Evolutionary conservation across 225 moss, liverwort and hornwort species (phyloP).

Genomic region (Polytrichum commune): DNA sequence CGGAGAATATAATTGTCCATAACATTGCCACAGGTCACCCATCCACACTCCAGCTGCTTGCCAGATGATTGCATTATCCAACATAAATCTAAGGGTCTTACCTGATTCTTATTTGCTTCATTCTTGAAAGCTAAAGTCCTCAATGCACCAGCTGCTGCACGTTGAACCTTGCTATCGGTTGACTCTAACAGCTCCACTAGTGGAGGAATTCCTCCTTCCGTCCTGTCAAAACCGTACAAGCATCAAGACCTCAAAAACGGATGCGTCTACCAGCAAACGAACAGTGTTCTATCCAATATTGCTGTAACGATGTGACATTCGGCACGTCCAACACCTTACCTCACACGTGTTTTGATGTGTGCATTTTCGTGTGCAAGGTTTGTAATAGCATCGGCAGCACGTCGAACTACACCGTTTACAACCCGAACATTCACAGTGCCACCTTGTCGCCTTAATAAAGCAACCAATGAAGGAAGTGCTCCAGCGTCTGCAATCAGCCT

Average conservation of each 20-base stretch:
- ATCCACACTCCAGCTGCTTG: no score
- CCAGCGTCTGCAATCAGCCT: constrained; percentile 96
- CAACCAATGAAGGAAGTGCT: constrained; percentile 80
- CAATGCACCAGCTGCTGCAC: constrained; percentile 95
- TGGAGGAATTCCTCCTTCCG: constrained; percentile 96
- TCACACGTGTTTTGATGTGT: constrained; percentile 89
- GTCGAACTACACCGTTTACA: constrained; percentile 91
- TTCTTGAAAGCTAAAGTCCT: constrained; percentile 98
- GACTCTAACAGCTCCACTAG: constrained; percentile 92
- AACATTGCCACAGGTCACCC: no score
- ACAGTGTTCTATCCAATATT: background rate
- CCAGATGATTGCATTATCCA: background rate
- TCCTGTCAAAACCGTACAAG: constrained; percentile 32
- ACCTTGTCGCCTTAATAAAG: constrained; percentile 70
- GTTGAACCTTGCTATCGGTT: constrained; percentile 89
- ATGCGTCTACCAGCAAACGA: background rate
- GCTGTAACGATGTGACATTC: background rate
- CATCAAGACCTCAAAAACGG: background rate
- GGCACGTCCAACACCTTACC: constrained; percentile 40
- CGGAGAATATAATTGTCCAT: no score
- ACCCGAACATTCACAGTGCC: constrained; percentile 63
- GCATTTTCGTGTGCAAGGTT: constrained; percentile 99
- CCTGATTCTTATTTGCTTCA: constrained; percentile 99
- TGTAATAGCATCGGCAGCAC: constrained; percentile 95
- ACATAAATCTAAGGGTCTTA: constrained; percentile 1